Base-by-base conservation (phyloP, 352 stramenopile genomes). In the Phytophthora colocasiae region DNA sequence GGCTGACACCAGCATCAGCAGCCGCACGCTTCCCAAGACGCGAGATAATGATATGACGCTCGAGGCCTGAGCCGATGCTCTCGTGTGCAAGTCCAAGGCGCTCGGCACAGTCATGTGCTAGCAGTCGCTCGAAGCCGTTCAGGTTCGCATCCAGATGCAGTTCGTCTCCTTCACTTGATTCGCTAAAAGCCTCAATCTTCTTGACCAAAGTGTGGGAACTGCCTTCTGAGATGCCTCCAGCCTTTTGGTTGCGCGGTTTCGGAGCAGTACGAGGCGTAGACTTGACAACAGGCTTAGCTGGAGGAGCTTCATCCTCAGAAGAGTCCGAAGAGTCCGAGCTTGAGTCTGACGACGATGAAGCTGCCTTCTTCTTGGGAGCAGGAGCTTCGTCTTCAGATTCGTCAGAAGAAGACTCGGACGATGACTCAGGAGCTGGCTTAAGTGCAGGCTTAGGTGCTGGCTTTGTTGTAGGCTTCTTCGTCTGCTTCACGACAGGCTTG, bases 141-240 rank as follows among this genome's bases (percentile, higher is more conserved):
- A 96, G 65, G 52, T 83, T 90, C 3, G 84, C 63, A 59, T 90
- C 81, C 57, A 96, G 49, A 46, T 96, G 88, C 44, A 96, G 50
- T 59, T 77, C 66, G 24, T 81, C 59, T 4, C 54, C 66, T 31
- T 62, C 68, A 14, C 69, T 70, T n/a, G 84, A 90, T 38, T 79
- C 80, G 31, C 52, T 57, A 55, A 90, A 96, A 26, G 66, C 75
- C 54, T 95, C 84, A 11, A 96, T 94, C 57, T 89, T 89, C 73
- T 91, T 91, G 24, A 96, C 88, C n/a, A 96, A 64, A 40, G 86
- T 89, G 63, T 96, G 88, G 10, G 78, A 83, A 45, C 78, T 93
- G 53, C 75, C 78, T 0, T 67, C 59, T 9, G 85, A 93, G 53
- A 92, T 93, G 27, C 79, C 75, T 6, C 63, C 60, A 14, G 66